Evolutionary conservation across 2,329 filamentous ascomycete species (phyloP).

Genomic region (Nigrospora oryzae): DNA sequence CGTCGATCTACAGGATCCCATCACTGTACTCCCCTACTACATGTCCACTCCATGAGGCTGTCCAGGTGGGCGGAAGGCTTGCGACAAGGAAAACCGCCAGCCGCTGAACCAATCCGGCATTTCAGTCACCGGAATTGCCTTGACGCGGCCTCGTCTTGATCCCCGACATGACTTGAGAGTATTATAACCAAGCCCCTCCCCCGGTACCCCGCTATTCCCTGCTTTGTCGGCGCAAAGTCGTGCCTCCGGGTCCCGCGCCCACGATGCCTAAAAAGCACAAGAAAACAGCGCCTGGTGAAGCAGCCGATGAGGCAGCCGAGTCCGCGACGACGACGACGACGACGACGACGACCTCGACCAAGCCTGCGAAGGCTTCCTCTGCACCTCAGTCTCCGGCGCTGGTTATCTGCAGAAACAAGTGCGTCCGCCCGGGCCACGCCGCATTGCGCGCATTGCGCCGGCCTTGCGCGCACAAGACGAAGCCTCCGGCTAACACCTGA

Average conservation of each 20-base stretch:
- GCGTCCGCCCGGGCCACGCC: slow-evolving; percentile 22
- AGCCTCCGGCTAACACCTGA: slow-evolving; percentile 1
- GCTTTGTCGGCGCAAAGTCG: background rate
- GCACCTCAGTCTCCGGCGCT: slow-evolving; percentile 31
- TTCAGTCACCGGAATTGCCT: no score
- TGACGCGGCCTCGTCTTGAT: no score
- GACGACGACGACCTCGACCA: slow-evolving; percentile 10
- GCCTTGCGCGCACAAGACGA: background rate
- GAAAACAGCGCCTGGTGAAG: slow-evolving; percentile 21
- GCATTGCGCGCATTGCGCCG: slow-evolving; percentile 5
- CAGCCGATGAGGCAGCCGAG: slow-evolving; percentile 10
- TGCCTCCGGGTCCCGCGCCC: background rate
- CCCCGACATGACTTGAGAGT: no score
- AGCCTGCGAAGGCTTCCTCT: slow-evolving; percentile 9
- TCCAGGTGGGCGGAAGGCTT: no score
- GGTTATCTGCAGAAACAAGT: slow-evolving; percentile 63
- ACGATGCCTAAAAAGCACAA: slow-evolving; percentile 41
- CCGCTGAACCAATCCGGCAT: no score
- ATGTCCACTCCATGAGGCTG: no score
- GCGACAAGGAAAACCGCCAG: no score
- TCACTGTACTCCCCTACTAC: no score
- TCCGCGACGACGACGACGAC: slow-evolving; percentile 16
- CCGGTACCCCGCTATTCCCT: no score
- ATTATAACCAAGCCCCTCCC: no score
- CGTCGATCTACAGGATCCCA: no score